Conservation (phyloP, 805 yeast species). For the Candida silvicultrix region DNA sequence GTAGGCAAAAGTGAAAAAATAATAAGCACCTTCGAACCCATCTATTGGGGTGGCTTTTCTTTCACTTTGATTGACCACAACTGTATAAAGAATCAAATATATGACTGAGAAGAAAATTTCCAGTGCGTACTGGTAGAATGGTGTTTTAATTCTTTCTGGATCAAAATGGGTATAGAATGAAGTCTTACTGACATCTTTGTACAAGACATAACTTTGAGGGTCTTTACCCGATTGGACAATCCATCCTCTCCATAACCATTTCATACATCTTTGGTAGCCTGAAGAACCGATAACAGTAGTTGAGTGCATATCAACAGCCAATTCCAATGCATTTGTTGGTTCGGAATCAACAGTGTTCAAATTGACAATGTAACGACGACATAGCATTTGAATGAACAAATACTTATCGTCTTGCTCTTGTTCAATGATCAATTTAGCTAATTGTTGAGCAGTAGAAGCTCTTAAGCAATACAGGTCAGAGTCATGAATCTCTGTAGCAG, state of each 20-base stretch:
- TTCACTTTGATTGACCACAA: slow-evolving; percentile 54
- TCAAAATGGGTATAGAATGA: slow-evolving; percentile 59
- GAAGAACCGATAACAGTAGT: slow-evolving; percentile 70
- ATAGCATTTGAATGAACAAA: slow-evolving; percentile 67
- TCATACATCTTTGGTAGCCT: slow-evolving; percentile 81
- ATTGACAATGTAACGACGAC: slow-evolving; percentile 66
- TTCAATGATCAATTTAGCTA: slow-evolving; percentile 70
- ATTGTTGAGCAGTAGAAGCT: slow-evolving; percentile 62
- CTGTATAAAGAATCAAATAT: slow-evolving; percentile 55
- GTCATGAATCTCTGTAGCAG: slow-evolving; percentile 57
- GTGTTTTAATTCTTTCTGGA: slow-evolving; percentile 81
- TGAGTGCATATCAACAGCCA: slow-evolving; percentile 82
- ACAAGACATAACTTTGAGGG: slow-evolving; percentile 62
- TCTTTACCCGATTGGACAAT: slow-evolving; percentile 68
- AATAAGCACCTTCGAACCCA: slow-evolving; percentile 49
- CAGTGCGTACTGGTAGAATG: slow-evolving; percentile 69
- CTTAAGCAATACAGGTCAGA: slow-evolving; percentile 55
- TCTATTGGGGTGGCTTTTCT: slow-evolving; percentile 29
- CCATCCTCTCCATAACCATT: slow-evolving; percentile 95
- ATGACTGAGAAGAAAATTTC: slow-evolving; percentile 64
- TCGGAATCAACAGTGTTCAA: slow-evolving; percentile 53
- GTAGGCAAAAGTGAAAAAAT: slow-evolving; percentile 60
- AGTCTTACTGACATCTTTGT: slow-evolving; percentile 51
- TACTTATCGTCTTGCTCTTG: slow-evolving; percentile 45
- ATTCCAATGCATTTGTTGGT: slow-evolving; percentile 73